A percentile compares a stretch with the other conserved stretches of the same genome.
Conservation (phyloP, 1,139 yeast genomes). For the Saccharomycopsis hybrid region DNA sequence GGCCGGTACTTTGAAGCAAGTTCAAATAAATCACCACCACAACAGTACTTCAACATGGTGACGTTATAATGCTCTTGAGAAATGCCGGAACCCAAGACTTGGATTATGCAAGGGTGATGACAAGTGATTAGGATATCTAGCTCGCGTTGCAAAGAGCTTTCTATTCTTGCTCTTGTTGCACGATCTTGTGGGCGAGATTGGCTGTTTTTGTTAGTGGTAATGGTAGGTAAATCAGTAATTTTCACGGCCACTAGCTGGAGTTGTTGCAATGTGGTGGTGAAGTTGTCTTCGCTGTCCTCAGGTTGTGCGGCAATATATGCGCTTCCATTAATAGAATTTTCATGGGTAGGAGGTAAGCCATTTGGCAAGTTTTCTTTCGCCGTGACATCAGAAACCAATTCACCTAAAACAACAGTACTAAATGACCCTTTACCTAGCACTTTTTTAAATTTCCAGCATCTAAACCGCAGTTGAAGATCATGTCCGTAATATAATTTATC, state of each 20-base stretch:
- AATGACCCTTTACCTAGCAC: slow-evolving; percentile 62
- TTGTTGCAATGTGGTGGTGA: slow-evolving; percentile 15
- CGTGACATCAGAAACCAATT: slow-evolving; percentile 23
- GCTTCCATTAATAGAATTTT: no score
- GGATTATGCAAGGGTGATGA: slow-evolving; percentile 39
- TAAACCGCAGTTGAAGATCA: no score
- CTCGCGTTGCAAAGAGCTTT: slow-evolving; percentile 70
- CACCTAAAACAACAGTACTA: slow-evolving; percentile 48
- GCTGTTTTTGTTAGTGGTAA: slow-evolving; percentile 12
- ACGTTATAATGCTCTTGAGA: slow-evolving; percentile 22
- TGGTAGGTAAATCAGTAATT: slow-evolving; percentile 24
- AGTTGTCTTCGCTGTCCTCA: not conserved
- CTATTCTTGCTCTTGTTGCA: no score
- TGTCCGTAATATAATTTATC: slow-evolving; percentile 21
- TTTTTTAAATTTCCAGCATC: no score
- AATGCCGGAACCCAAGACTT: slow-evolving; percentile 29
- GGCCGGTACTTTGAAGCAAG: slow-evolving; percentile 42
- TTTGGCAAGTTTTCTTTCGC: slow-evolving; percentile 21
- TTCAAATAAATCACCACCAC: slow-evolving; percentile 79
- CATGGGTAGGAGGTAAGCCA: not conserved
- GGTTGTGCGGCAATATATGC: no score
- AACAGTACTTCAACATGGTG: slow-evolving; percentile 67
- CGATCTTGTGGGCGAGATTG: not conserved
- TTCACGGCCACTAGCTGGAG: slow-evolving; percentile 29
- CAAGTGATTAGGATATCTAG: slow-evolving; percentile 49